phyloP scores from a whole-genome alignment of 2,329 filamentous ascomycete genomes.

The Nemania bipapillata region DNA sequence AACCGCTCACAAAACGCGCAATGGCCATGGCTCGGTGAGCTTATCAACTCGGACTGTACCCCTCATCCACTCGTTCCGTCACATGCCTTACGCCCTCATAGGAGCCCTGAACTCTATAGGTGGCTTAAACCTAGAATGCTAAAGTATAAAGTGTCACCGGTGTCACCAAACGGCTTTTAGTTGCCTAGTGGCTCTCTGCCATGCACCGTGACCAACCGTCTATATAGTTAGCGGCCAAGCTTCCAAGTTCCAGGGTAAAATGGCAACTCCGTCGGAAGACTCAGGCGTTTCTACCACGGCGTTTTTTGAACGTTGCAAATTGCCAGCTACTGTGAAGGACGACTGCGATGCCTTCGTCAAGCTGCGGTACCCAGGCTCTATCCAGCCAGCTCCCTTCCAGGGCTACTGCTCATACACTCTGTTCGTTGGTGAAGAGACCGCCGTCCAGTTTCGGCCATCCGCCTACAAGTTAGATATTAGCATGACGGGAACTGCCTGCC shows the following conservation, averaged over 20 bases:
- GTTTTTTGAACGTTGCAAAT: slow-evolving; percentile 50
- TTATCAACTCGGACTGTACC: slow-evolving; percentile 28
- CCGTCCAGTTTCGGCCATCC: slow-evolving; percentile 62
- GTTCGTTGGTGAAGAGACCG: slow-evolving; percentile 51
- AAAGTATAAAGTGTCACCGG: slow-evolving; percentile 14
- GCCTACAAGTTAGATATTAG: slow-evolving; percentile 56
- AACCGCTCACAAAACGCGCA: slow-evolving; percentile 22
- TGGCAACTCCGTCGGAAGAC: slow-evolving; percentile 42
- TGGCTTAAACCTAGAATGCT: slow-evolving; percentile 10
- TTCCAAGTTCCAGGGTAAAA: slow-evolving; percentile 25
- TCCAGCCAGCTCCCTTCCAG: slow-evolving; percentile 55
- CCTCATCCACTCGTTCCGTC: slow-evolving; percentile 31
- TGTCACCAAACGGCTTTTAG: background rate
- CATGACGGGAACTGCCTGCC: slow-evolving; percentile 53
- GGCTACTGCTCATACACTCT: slow-evolving; percentile 66
- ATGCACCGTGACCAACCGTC: background rate
- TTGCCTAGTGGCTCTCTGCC: background rate
- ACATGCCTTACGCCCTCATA: slow-evolving; percentile 25
- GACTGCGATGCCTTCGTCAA: slow-evolving; percentile 52
- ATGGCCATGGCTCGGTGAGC: slow-evolving; percentile 16
- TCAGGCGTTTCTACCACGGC: slow-evolving; percentile 44
- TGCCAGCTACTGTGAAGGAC: slow-evolving; percentile 43
- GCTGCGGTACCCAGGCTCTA: slow-evolving; percentile 48
- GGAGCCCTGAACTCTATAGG: slow-evolving; percentile 5
- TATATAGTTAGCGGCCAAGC: background rate